Evolutionary conservation across 2,329 filamentous ascomycete genomes (phyloP).

Genomic region (Lecanicillium sp.): DNA sequence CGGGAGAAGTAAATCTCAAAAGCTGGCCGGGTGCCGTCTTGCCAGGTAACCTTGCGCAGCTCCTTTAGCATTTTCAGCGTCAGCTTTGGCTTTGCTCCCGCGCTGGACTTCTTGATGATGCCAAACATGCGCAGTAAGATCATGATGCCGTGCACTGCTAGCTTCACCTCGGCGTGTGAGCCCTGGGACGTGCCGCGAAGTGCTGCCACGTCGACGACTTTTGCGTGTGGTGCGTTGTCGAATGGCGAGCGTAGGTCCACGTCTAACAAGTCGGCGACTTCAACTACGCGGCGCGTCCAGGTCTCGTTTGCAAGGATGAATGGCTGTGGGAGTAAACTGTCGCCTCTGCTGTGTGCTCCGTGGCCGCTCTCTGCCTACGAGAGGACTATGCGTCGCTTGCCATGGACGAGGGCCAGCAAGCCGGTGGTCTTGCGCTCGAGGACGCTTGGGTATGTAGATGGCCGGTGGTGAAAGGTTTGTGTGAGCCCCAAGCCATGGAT

Average conservation of each 20-base stretch:
- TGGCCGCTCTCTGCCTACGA: constrained; percentile 15
- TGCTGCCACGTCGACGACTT: background rate
- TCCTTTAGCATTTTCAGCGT: constrained; percentile 12
- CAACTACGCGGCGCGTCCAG: constrained; percentile 23
- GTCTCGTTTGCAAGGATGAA: constrained; percentile 19
- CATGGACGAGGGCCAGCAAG: background rate
- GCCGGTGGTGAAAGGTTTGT: no score
- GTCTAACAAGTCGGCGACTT: constrained; percentile 19
- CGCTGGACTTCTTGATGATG: constrained; percentile 15
- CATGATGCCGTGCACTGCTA: constrained; percentile 24
- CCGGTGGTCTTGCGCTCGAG: constrained; percentile 1
- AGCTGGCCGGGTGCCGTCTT: constrained; percentile 16
- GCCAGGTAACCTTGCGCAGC: constrained; percentile 16
- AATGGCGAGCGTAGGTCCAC: constrained; percentile 20
- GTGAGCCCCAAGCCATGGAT: no score
- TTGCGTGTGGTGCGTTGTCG: constrained; percentile 13
- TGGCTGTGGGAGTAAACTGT: constrained; percentile 17
- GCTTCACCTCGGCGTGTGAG: constrained; percentile 31
- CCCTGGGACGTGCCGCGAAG: constrained; percentile 21
- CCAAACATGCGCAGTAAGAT: constrained; percentile 18
- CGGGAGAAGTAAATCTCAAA: constrained; percentile 28
- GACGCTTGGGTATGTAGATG: no score
- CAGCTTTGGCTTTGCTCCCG: constrained; percentile 14
- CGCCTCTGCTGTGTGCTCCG: constrained; percentile 18
- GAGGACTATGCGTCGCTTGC: background rate